phyloP scores from a whole-genome alignment of 2,329 filamentous ascomycete genomes.

The Nothophaeocryptopus gaeumannii region DNA sequence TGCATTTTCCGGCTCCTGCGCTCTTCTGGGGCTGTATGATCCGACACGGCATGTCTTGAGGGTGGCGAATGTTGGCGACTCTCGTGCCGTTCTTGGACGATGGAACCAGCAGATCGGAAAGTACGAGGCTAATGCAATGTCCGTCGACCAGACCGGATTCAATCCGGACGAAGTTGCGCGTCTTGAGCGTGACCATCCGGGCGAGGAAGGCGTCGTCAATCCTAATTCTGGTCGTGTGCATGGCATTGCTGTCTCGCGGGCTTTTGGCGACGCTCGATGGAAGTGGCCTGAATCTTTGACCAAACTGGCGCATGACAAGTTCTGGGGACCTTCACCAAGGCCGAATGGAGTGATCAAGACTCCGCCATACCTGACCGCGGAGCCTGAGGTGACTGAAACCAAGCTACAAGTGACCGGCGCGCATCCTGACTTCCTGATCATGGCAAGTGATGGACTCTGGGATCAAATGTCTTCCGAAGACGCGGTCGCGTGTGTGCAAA shows the following conservation, averaged over 20 bases:
- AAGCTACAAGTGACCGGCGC: constrained; percentile 44
- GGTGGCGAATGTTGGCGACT: constrained; percentile 67
- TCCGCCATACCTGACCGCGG: constrained; percentile 66
- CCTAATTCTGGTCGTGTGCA: constrained; percentile 57
- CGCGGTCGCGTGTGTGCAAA: constrained; percentile 46
- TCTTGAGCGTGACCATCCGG: constrained; percentile 58
- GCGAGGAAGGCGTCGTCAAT: constrained; percentile 60
- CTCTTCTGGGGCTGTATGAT: constrained; percentile 62
- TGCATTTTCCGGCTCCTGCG: constrained; percentile 58
- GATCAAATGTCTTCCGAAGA: constrained; percentile 34
- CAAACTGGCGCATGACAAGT: constrained; percentile 45
- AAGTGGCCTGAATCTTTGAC: constrained; percentile 60
- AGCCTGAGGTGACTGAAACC: constrained; percentile 61
- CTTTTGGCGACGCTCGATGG: constrained; percentile 67
- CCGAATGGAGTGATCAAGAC: constrained; percentile 46
- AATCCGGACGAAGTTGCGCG: constrained; percentile 58
- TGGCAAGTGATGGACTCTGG: constrained; percentile 67
- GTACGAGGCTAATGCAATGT: constrained; percentile 57
- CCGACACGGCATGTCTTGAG: constrained; percentile 52
- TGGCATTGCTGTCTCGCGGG: constrained; percentile 61
- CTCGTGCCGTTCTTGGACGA: constrained; percentile 61
- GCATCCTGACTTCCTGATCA: constrained; percentile 59
- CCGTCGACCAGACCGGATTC: constrained; percentile 64
- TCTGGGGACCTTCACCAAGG: constrained; percentile 49
- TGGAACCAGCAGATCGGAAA: constrained; percentile 42